Base-by-base conservation (phyloP, 2,329 filamentous ascomycete species). In the Penicillium digitatum region DNA sequence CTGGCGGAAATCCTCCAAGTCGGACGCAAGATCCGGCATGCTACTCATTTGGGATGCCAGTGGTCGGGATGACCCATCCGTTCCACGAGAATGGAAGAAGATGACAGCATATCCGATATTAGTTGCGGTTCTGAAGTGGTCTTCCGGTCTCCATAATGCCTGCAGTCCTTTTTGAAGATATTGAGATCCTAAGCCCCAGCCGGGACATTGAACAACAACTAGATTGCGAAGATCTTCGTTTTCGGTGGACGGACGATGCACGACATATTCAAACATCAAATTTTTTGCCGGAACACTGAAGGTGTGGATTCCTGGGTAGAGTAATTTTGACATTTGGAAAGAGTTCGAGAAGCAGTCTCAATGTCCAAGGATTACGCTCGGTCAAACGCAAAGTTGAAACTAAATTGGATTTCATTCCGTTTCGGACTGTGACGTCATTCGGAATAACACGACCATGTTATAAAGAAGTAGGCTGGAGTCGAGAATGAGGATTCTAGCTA, bases 1-100 rank as follows among this genome's bases (percentile, higher is more conserved):
- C 7, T 26, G 48, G 4, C 48, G 48, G 10, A 50, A 22, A 34
- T 50, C 27, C 20, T 50, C 48, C 11, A 50, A 14, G 27, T 50
- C 48, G 5, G 37, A 50, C 2, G 48, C 48, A 11, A 50, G 29
- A 43, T 50, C 48, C 11, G 37, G 48, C 48, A 50, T 50, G 10
- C 27, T 50, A 27, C 37, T 50, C 48, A 50, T 50, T 5, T 43
- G 37, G 5, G 48, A 43, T 16, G 27, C 11, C 12, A 18, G 27
- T 32, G 37, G 48, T 34, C 20, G 12, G 7, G 37, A 32, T 24
- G 48, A 43, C 18, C 48, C 22, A 14, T 20, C 11, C 18, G 37
- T 50, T 20, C 48, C 48, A 12, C 48, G 37, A 11, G 48, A 24
- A 24, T 43, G 48, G 37, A 50, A 50, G 37, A 50, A 50, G 11